Percentiles rank a stretch among this genome's conserved stretches.
These are phyloP conservation scores for Candida michaelii DNA, from an alignment of 805 yeast species.

Conservation along the genomic window DNA sequence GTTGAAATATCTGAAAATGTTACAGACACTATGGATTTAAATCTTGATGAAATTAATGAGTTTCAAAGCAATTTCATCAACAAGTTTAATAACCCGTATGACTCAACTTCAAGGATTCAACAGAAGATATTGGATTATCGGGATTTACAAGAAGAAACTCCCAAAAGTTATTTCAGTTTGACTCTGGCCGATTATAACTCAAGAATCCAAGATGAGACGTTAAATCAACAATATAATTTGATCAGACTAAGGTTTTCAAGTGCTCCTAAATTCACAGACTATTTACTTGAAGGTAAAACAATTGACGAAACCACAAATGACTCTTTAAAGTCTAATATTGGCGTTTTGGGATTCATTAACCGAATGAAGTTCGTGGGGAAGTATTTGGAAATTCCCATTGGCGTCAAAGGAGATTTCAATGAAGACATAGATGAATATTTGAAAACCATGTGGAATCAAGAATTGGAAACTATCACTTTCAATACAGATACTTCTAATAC, in stretches of 20 bases:
- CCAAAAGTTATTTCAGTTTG: slow-evolving; percentile 12
- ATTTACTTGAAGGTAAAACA: slow-evolving; percentile 1
- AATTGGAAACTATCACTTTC: slow-evolving; percentile 6
- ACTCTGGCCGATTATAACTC: slow-evolving; percentile 19
- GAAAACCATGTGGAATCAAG: slow-evolving; percentile 12
- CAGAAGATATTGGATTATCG: slow-evolving; percentile 35
- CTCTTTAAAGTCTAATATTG: slow-evolving; percentile 19
- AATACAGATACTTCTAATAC: neutral
- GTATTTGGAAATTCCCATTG: neutral
- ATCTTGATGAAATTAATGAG: slow-evolving; percentile 26
- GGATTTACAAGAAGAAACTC: slow-evolving; percentile 21
- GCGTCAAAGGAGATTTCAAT: neutral
- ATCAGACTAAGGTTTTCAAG: slow-evolving; percentile 30
- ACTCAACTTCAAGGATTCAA: slow-evolving; percentile 28
- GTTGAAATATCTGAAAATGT: neutral
- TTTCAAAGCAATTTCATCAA: slow-evolving; percentile 33
- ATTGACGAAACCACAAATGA: neutral
- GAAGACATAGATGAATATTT: slow-evolving; percentile 11
- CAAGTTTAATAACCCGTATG: slow-evolving; percentile 16
- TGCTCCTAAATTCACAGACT: slow-evolving; percentile 9
- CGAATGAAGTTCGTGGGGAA: slow-evolving; percentile 11
- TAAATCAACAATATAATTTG: slow-evolving; percentile 35
- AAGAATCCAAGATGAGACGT: slow-evolving; percentile 38
- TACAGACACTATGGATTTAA: slow-evolving; percentile 4
- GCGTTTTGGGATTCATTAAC: slow-evolving; percentile 29